Base-by-base conservation (phyloP, 163 green algal genomes). In the Scenedesmus sp. region DNA sequence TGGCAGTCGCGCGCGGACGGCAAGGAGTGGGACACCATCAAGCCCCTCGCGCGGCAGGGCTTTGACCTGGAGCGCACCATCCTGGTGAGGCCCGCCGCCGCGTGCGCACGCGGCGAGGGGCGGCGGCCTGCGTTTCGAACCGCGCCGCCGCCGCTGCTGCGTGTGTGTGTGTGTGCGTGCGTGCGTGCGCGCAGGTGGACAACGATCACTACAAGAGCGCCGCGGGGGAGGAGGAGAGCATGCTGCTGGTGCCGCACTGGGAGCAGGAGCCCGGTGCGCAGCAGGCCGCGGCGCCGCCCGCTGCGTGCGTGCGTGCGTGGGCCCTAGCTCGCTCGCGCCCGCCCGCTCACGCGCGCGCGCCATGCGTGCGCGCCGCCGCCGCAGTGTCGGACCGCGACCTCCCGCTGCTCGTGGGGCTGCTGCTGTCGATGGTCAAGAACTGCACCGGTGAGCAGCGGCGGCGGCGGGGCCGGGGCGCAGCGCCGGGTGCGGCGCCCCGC, bases 1-100 rank as follows among this genome's bases (percentile, higher is more conserved):
- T 85, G 82, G 82, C 42, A 14, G 3, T 7, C 36, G 2, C 77
- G 78, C 17, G 31, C 53, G 0, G 88, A 80, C 17, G 88, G 89
- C 45, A 88, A 88, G 45, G 63, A 63, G 14, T 91, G 85, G 85
- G 86, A 91, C 84, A 93, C 89, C 1, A 63, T 90, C 51, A 94
- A 94, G 75, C 89, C 89, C 10, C 80, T 93, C 69, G 39, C 39
- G 13, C 58, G 26, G 24, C 83, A 84, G 60, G 88, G 89, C 50
- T 64, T 75, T 44, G 57, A 78, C 24, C 47, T 92, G 26, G 51
- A 78, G 50, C 54, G 86, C 0, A 77, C 84, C 2, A 26, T 94
- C 29, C 84, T 94, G 65, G 57, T n/a, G n/a, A n/a, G n/a, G n/a
- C n/a, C n/a, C n/a, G n/a, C n/a, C n/a, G n/a, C n/a, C n/a, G n/a